Percentiles rank a stretch among this genome's conserved stretches.
phyloP scores from a whole-genome alignment of 305 asterid species.

The Fraxinus baroniana region DNA sequence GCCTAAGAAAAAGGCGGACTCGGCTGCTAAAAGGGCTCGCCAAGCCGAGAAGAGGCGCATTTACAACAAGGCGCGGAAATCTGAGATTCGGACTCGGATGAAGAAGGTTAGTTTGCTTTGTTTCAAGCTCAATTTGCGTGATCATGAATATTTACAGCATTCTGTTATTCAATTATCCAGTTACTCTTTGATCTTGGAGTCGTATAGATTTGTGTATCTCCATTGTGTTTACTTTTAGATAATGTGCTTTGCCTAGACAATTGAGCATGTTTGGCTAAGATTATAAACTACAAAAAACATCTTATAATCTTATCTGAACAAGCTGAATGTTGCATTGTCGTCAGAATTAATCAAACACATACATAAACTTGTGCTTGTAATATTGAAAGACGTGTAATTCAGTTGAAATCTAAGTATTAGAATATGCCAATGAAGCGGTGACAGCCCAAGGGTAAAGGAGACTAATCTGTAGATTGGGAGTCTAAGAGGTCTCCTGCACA shows the following conservation, averaged over 20 bases:
- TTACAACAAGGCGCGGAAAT: slow-evolving; percentile 65
- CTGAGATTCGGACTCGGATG: slow-evolving; percentile 87
- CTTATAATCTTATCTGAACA: not conserved
- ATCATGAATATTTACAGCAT: not conserved
- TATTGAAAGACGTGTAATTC: not conserved
- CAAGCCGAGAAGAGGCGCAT: slow-evolving; percentile 89
- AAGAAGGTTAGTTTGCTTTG: slow-evolving; percentile 56
- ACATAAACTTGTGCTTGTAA: not conserved
- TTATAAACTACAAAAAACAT: not conserved
- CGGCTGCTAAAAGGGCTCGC: slow-evolving; percentile 96
- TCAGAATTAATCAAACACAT: not conserved
- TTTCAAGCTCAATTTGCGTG: not conserved
- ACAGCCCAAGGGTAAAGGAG: not conserved
- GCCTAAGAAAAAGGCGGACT: slow-evolving; percentile 70
- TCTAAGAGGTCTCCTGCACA: not conserved
- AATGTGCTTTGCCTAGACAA: not conserved
- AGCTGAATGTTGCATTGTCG: not conserved
- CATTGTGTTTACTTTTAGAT: not conserved
- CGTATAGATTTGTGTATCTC: not conserved
- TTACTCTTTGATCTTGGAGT: not conserved
- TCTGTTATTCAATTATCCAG: not conserved
- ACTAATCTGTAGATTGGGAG: not conserved
- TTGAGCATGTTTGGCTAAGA: not conserved
- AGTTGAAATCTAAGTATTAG: not conserved
- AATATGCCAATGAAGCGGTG: not conserved